Evolutionary conservation across 2,329 filamentous ascomycete genomes (phyloP), one percentile per base, ranked within the genome.

Genomic region (Passalora sequoiae): DNA sequence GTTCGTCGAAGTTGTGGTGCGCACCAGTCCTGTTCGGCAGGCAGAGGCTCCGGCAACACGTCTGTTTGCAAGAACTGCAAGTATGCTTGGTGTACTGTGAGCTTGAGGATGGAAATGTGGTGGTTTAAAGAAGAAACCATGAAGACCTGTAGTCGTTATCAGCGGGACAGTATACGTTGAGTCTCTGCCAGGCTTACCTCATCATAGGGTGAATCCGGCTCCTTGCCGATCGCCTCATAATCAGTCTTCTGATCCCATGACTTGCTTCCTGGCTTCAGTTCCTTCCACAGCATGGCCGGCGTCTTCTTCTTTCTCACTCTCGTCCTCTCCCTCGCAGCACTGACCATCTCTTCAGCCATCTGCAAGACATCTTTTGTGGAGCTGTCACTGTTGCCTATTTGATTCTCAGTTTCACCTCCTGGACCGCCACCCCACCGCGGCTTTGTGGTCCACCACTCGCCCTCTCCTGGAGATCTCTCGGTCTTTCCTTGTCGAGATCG

Each of bases 91-190:
- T 81, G 77, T 32, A 82, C 69, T 22, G 71, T 74, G 36, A 82
- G 66, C 51, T 76, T 77, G 40, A 82, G 59, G 36, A 83, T 71
- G 43, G 74, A 72, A 48, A 81, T 68, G 53, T 83, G 79, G 61
- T 80, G 78, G 58, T 81, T 81, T 50, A 81, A 66, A 17, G 76
- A 76, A 9, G 78, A 81, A 36, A 81, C 56, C 69, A 81, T 72
- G 61, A 77, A 81, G 39, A 81, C 70, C 76, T 81, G 54, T 15
- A n/a, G n/a, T n/a, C n/a, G n/a, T n/a, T n/a, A n/a, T n/a, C n/a
- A n/a, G n/a, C n/a, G n/a, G n/a, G n/a, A n/a, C n/a, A n/a, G n/a
- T n/a, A n/a, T n/a, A n/a, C n/a, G n/a, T n/a, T n/a, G n/a, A n/a
- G n/a, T n/a, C n/a, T n/a, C n/a, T n/a, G n/a, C n/a, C n/a, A n/a